Evolutionary conservation across 1,284 basidiomycete species (phyloP).

Genomic region (Leccinum holopus): DNA sequence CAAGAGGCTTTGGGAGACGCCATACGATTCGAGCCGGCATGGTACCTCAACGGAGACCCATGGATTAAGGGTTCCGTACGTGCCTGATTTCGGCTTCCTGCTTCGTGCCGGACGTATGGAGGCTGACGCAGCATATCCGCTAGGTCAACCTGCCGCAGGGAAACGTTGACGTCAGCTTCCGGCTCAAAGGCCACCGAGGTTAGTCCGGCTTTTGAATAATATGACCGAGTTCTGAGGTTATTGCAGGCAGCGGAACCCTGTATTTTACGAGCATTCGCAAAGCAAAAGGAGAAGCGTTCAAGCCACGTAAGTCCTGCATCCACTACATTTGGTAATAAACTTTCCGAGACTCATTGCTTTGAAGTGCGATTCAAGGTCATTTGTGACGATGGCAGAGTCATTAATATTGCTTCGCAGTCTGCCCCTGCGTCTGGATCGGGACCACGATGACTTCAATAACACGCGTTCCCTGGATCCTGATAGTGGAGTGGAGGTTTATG

Average conservation of each 20-base stretch:
- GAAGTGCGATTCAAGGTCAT: conserved; percentile 72
- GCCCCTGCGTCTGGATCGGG: neutral
- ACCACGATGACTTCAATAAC: neutral
- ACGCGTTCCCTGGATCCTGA: neutral
- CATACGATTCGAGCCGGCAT: conserved; percentile 67
- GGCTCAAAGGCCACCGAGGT: conserved; percentile 71
- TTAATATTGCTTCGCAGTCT: conserved; percentile 34
- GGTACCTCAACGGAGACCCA: conserved; percentile 77
- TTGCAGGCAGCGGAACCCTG: conserved; percentile 62
- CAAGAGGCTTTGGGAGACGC: conserved; percentile 61
- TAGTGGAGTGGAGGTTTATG: neutral
- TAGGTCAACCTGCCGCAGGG: conserved; percentile 75
- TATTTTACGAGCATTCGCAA: conserved; percentile 80
- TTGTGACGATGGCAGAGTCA: conserved; percentile 56
- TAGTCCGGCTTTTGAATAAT: conserved; percentile 10
- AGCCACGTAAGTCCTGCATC: conserved; percentile 51
- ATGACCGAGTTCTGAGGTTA: neutral
- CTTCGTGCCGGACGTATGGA: neutral
- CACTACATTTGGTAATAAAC: neutral
- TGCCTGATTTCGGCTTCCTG: conserved; percentile 10
- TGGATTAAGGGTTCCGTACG: conserved; percentile 66
- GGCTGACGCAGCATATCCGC: neutral
- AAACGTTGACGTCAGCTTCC: conserved; percentile 73
- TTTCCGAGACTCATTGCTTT: neutral
- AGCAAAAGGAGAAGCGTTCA: conserved; percentile 71